These are phyloP conservation scores for Pseudozyma sp. DNA, from an alignment of 1,284 basidiomycete species.

Conservation along the genomic window DNA sequence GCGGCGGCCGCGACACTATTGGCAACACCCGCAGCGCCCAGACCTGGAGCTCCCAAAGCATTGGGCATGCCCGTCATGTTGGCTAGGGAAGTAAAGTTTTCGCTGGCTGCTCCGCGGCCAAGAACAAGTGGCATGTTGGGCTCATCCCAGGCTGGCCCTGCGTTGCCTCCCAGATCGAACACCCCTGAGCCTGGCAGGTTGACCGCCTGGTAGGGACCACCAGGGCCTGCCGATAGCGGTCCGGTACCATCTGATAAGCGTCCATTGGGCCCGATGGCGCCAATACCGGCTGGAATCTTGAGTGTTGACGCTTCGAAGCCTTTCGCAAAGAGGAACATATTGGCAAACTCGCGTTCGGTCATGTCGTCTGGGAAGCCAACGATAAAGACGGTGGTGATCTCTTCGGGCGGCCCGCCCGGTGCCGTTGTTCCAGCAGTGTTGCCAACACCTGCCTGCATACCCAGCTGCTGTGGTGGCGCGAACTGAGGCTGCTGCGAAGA, in stretches of 20 bases:
- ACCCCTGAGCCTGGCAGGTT: constrained; percentile 54
- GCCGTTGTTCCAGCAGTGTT: constrained; percentile 21
- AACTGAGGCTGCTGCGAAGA: constrained; percentile 15
- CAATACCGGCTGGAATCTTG: constrained; percentile 91
- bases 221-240: constrained; percentile 33
- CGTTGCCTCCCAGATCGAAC: constrained; percentile 34
- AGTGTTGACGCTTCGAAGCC: constrained; percentile 98
- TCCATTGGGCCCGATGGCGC: constrained; percentile 65
- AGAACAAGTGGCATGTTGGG: constrained; percentile 50
- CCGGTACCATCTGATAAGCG: constrained; percentile 34
- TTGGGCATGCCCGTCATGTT: constrained; percentile 40
- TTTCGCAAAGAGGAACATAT: constrained; percentile 95
- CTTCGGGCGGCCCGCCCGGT: constrained; percentile 72
- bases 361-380: constrained; percentile 99
- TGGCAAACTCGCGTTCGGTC: constrained; percentile 98
- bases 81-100: constrained; percentile 42
- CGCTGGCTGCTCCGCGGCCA: constrained; percentile 44
- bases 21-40: constrained; percentile 24
- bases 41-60: constrained; percentile 26
- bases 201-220: constrained; percentile 60
- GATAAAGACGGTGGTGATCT: constrained; percentile 97
- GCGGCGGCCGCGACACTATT: constrained; percentile 27
- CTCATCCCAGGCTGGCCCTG: constrained; percentile 45
- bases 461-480: constrained; percentile 25
- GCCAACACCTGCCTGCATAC: constrained; percentile 26